Conservation (phyloP, 768 basidiomycete species). For the Russula brevipes region DNA sequence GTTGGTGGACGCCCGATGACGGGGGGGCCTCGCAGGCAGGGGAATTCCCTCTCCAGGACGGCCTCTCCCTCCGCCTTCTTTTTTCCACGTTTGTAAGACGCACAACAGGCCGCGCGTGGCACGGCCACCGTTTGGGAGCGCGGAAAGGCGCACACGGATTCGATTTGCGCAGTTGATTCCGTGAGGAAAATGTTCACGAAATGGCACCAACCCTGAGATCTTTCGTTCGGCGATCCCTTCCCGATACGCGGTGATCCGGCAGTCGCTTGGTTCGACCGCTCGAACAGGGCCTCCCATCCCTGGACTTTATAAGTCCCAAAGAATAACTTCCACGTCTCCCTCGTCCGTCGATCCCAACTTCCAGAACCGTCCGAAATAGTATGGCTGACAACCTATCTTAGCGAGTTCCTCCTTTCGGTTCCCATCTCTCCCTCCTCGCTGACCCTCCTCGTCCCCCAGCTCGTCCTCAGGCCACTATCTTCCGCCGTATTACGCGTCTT, state of each 20-base stretch:
- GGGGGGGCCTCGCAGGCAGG: not conserved
- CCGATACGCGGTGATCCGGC: constrained; percentile 38
- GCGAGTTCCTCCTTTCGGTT: constrained; percentile 27
- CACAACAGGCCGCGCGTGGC: constrained; percentile 17
- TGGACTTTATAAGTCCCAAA: constrained; percentile 28
- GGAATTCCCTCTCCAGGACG: not conserved
- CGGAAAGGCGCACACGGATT: constrained; percentile 7
- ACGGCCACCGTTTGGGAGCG: constrained; percentile 18
- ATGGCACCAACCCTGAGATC: constrained; percentile 27
- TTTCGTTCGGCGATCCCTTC: constrained; percentile 28
- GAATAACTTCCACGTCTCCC: constrained; percentile 29
- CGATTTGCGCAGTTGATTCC: constrained; percentile 24
- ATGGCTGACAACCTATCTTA: constrained; percentile 36
- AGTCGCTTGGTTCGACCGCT: constrained; percentile 29
- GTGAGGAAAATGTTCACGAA: constrained; percentile 18
- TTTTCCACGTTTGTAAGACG: constrained; percentile 16
- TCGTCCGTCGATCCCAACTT: constrained; percentile 30
- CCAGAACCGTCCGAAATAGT: constrained; percentile 26
- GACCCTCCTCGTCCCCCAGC: constrained; percentile 24
- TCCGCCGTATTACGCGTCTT: constrained; percentile 31
- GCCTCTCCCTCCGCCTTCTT: not conserved
- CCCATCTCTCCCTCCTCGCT: not conserved
- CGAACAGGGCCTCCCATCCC: constrained; percentile 26
- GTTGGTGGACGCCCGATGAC: not conserved
- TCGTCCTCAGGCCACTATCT: constrained; percentile 29